Conservation (phyloP, 805 yeast genomes). For the Zygosaccharomyces bailii region DNA sequence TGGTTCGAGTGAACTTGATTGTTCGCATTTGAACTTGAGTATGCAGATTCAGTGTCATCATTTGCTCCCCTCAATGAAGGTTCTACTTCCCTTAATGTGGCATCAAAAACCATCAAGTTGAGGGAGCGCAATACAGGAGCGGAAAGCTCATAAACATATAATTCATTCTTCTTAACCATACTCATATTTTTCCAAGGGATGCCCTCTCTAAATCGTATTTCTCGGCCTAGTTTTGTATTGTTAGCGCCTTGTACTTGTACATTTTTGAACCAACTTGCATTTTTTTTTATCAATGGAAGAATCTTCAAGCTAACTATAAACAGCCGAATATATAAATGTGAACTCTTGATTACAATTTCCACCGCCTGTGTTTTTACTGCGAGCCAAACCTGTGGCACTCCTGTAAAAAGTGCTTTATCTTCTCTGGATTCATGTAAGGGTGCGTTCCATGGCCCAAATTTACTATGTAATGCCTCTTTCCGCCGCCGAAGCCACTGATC, state of each 20-base stretch:
- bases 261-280: neutral
- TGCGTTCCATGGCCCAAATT: slow-evolving; percentile 98
- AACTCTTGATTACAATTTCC: too few species aligned
- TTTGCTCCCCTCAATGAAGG: slow-evolving; percentile 1
- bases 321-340: neutral
- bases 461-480: slow-evolving; percentile 84
- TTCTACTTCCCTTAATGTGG: slow-evolving; percentile 40
- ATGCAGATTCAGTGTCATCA: too few species aligned
- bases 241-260: neutral
- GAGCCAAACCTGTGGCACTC: slow-evolving; percentile 83
- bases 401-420: slow-evolving; percentile 75
- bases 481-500: slow-evolving; percentile 92
- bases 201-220: too few species aligned
- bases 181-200: neutral
- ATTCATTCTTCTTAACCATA: slow-evolving; percentile 33
- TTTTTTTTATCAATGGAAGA: neutral
- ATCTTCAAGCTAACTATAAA: neutral
- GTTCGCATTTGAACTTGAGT: slow-evolving; percentile 9
- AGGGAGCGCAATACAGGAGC: slow-evolving; percentile 43
- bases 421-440: slow-evolving; percentile 94
- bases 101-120: slow-evolving; percentile 54
- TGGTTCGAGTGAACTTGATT: slow-evolving; percentile 12
- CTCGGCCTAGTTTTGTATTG: neutral
- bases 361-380: slow-evolving; percentile 30
- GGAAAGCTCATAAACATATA: slow-evolving; percentile 50